A percentile compares a stretch with the other conserved stretches of the same genome.
Conservation (phyloP, 768 basidiomycete genomes). For the Dioszegia hungarica region DNA sequence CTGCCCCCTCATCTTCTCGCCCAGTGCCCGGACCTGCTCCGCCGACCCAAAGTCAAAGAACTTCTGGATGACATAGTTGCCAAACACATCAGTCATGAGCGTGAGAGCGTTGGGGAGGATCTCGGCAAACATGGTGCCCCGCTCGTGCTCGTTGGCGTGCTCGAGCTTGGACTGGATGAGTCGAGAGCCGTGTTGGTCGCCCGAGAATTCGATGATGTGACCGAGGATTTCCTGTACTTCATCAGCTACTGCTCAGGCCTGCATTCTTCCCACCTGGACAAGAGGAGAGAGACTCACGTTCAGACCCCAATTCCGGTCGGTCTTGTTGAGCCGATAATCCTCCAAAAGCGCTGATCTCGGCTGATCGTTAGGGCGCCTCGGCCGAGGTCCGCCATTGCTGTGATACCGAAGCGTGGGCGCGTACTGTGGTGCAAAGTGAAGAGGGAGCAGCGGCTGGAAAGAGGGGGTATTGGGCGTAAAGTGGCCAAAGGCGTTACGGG, state of each 20-base stretch:
- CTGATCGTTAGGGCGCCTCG: constrained; percentile 1
- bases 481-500: not conserved
- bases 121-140: constrained; percentile 75
- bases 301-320: constrained; percentile 69
- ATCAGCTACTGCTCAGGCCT: too few species aligned
- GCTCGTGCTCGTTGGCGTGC: constrained; percentile 69
- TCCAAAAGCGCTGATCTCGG: constrained; percentile 64
- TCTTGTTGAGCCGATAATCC: constrained; percentile 76
- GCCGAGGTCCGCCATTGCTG: constrained; percentile 3
- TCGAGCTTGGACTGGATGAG: constrained; percentile 89
- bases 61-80: constrained; percentile 95
- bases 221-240: constrained; percentile 77
- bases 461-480: not conserved
- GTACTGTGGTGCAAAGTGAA: constrained; percentile 6
- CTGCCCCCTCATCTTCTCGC: constrained; percentile 69
- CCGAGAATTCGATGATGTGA: constrained; percentile 82
- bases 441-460: not conserved
- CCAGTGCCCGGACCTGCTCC: constrained; percentile 66
- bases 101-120: constrained; percentile 73
- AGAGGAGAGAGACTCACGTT: constrained; percentile 53
- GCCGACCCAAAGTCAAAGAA: constrained; percentile 80
- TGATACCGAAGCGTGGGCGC: not conserved
- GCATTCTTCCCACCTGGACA: not conserved
- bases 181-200: constrained; percentile 95
- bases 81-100: constrained; percentile 87